These are phyloP conservation scores for Candida chilensis DNA, from an alignment of 805 yeast species.

Conservation along the genomic window DNA sequence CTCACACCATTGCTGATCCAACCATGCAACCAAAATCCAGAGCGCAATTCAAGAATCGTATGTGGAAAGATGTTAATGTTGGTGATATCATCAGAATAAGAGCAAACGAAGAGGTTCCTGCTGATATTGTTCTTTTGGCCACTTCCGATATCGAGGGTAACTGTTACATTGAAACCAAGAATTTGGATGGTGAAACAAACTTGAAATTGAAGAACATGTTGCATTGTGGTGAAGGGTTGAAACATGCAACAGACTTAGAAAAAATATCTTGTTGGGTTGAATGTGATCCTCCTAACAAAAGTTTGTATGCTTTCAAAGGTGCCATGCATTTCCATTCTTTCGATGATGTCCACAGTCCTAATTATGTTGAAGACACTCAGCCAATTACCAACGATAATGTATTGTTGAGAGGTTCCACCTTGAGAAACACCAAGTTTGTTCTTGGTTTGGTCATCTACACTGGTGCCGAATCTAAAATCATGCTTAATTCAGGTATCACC, in stretches of 20 bases:
- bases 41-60: constrained; percentile 36
- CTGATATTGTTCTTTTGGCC: constrained; percentile 59
- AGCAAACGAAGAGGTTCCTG: constrained; percentile 71
- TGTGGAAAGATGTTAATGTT: constrained; percentile 68
- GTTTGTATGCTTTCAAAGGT: constrained; percentile 59
- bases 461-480: constrained; percentile 73
- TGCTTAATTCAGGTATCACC: constrained; percentile 73
- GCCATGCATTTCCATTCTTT: constrained; percentile 42
- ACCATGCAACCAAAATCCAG: constrained; percentile 14
- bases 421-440: constrained; percentile 79
- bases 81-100: constrained; percentile 66
- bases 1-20: constrained; percentile 20
- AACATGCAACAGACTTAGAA: constrained; percentile 50
- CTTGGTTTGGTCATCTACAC: constrained; percentile 71
- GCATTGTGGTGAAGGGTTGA: constrained; percentile 41
- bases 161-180: constrained; percentile 62
- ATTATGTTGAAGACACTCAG: constrained; percentile 31
- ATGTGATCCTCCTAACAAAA: constrained; percentile 65
- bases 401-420: constrained; percentile 65
- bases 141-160: constrained; percentile 66
- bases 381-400: constrained; percentile 62
- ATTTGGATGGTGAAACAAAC: constrained; percentile 71
- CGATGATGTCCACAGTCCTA: too few species aligned
- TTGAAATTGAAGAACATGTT: constrained; percentile 51
- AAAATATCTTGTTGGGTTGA: constrained; percentile 52